Base-by-base conservation (phyloP, 495 filamentous ascomycete species). In the Penicillium cosmopolitanum region DNA sequence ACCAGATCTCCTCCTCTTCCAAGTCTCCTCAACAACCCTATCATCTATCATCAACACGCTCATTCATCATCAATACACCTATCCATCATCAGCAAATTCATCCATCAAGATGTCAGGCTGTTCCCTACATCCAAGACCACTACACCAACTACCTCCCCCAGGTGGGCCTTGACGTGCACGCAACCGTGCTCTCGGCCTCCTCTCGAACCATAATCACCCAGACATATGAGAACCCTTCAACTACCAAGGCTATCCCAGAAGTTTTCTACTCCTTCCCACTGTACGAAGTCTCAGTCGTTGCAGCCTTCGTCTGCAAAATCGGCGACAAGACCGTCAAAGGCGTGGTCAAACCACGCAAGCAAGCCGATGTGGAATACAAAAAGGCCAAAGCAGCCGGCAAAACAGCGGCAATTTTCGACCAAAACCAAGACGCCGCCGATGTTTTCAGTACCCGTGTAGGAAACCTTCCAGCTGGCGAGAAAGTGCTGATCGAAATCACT, bases 241-340 rank as follows among this genome's bases (percentile, higher is more conserved):
- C 60, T 1, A 57, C 33, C 35, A 67, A 79, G 1, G 67, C 63
- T 16, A 80, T 88, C 54, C 65, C 77, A 31, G 73, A 85, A 62
- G 77, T 84, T 53, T 69, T 71, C 19, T 91, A 92, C 69, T 80
- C 78, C 2, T 90, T 91, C 60, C 89, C 89, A 0, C 76, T 90
- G 4, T 89, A 86, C 64, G 84, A 88, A 63, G 86, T 86, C 19
- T 82, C 87, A 3, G 85, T 84, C 18, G 84, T 91, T 5, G 84
- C 86, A 12, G 76, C 73, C 25, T 91, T 90, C 56, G 79, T 74
- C 2, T 87, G 84, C 62, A 76, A 74, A 12, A 73, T 90, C 53
- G 76, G 74, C 38, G 71, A 79, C 38, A 72, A 73, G 11, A 62
- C 69, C 3, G 81, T 91, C 28, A 69, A 66, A 1, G 84, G 88